phyloP scores from a whole-genome alignment of 2,329 filamentous ascomycete species.

The Venturia pyrina region DNA sequence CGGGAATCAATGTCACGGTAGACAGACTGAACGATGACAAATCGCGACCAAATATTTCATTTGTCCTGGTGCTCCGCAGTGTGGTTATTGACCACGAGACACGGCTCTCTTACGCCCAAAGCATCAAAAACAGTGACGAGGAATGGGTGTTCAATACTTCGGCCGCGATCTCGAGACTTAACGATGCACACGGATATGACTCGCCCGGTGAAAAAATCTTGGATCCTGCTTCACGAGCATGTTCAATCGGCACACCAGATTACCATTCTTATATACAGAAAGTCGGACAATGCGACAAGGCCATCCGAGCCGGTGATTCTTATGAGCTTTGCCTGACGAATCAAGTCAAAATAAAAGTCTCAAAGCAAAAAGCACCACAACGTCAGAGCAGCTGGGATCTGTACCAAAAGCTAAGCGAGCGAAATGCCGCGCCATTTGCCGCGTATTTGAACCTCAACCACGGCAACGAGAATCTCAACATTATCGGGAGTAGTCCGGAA shows the following conservation, averaged over 20 bases:
- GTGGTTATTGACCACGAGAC: conserved; percentile 65
- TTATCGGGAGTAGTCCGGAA: conserved; percentile 80
- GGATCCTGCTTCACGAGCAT: neutral
- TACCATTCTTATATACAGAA: neutral
- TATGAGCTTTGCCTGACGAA: conserved; percentile 81
- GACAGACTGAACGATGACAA: conserved; percentile 25
- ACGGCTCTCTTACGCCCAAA: conserved; percentile 56
- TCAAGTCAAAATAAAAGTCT: conserved; percentile 37
- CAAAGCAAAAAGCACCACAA: conserved; percentile 16
- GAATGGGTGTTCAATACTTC: conserved; percentile 33
- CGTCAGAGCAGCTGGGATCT: conserved; percentile 48
- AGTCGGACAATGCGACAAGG: conserved; percentile 16
- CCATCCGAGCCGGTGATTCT: conserved; percentile 66
- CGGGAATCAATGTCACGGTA: conserved; percentile 43
- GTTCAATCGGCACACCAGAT: neutral
- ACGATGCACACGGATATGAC: neutral
- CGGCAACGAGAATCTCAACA: conserved; percentile 42
- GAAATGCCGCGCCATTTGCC: conserved; percentile 76
- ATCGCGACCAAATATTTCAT: conserved; percentile 57
- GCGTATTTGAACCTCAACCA: conserved; percentile 45
- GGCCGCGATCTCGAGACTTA: neutral
- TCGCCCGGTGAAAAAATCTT: neutral
- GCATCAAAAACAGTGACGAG: conserved; percentile 40
- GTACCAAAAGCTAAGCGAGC: conserved; percentile 57
- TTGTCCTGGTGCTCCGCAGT: conserved; percentile 67